Conservation (phyloP, 1,284 basidiomycete species). For the Apiotrichum gamsii region DNA sequence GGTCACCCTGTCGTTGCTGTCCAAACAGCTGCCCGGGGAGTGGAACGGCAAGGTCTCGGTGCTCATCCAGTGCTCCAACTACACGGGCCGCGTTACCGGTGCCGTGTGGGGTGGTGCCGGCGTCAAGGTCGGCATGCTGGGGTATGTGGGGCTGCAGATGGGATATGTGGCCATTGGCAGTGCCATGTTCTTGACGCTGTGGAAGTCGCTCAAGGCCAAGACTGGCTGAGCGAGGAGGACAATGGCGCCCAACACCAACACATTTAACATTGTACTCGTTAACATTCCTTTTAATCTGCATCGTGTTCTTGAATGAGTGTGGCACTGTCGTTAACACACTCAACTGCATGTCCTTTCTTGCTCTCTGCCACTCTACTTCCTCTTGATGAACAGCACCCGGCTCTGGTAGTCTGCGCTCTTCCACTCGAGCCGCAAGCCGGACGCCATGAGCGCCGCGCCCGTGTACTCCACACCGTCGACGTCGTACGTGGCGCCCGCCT, state of each 20-base stretch:
- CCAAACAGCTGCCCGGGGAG: conserved; percentile 10
- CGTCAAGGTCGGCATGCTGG: conserved; percentile 10
- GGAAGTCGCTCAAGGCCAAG: conserved; percentile 8
- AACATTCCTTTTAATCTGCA: too few relatives aligned
- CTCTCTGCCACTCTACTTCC: too few relatives aligned
- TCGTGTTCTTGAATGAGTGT: too few relatives aligned
- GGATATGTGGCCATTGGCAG: conserved; percentile 2
- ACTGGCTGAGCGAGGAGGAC: too few relatives aligned
- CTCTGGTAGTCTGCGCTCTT: conserved; percentile 6
- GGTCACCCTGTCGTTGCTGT: conserved; percentile 5
- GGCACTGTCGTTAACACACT: too few relatives aligned
- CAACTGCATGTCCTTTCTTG: too few relatives aligned
- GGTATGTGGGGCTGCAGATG: conserved; percentile 1
- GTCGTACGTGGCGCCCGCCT: conserved; percentile 12
- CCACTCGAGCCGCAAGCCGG: conserved; percentile 2
- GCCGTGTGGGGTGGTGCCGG: conserved; percentile 11
- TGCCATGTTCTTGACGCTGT: conserved; percentile 3
- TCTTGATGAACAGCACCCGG: not conserved
- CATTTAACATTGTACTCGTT: too few relatives aligned
- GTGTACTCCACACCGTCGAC: conserved; percentile 14
- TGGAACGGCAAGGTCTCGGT: conserved; percentile 3
- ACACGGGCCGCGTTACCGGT: conserved; percentile 7
- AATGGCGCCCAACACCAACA: too few relatives aligned
- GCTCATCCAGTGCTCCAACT: conserved; percentile 10
- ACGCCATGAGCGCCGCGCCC: not conserved